A percentile compares a stretch with the other conserved stretches of the same genome.
Conservation (phyloP, 345 rosid genomes). For the Eucalyptus pauciflora region DNA sequence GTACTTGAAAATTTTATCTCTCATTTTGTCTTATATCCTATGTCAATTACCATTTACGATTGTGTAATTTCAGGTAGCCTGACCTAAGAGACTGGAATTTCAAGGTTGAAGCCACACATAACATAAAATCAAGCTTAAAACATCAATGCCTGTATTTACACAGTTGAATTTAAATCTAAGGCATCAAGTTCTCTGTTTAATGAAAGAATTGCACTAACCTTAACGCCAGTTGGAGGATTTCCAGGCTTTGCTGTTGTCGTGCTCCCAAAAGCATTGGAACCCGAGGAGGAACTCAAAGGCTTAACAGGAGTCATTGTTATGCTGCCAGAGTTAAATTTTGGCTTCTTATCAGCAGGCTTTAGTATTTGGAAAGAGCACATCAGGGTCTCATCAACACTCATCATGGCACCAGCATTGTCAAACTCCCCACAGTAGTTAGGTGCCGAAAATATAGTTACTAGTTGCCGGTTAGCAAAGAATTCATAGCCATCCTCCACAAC, state of each 20-base stretch:
- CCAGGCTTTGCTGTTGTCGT: slow-evolving; percentile 29
- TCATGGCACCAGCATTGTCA: slow-evolving; percentile 72
- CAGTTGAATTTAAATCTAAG: neutral
- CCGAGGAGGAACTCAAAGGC: slow-evolving; percentile 28
- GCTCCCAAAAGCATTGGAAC: slow-evolving; percentile 18
- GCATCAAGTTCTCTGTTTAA: neutral
- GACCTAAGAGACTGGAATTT: neutral
- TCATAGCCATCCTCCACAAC: slow-evolving; percentile 96
- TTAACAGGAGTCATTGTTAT: slow-evolving; percentile 13
- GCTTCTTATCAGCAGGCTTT: slow-evolving; percentile 55
- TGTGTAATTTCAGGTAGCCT: neutral
- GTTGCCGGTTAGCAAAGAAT: slow-evolving; percentile 78
- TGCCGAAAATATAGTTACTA: slow-evolving; percentile 80
- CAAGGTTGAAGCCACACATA: neutral
- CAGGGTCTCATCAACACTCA: slow-evolving; percentile 57
- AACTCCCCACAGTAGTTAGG: slow-evolving; percentile 90
- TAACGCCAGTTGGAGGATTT: slow-evolving; percentile 32
- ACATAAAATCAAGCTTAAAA: neutral
- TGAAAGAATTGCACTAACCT: slow-evolving; percentile 20
- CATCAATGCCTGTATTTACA: neutral
- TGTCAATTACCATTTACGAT: neutral
- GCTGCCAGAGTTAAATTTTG: slow-evolving; percentile 31
- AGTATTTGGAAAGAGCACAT: slow-evolving; percentile 83
- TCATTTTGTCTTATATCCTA: neutral
- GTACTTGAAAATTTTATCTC: neutral